Evolutionary conservation across 148 eudicot genomes (phyloP), one percentile per base, ranked within the genome.

Genomic region (Silene latifolia): DNA sequence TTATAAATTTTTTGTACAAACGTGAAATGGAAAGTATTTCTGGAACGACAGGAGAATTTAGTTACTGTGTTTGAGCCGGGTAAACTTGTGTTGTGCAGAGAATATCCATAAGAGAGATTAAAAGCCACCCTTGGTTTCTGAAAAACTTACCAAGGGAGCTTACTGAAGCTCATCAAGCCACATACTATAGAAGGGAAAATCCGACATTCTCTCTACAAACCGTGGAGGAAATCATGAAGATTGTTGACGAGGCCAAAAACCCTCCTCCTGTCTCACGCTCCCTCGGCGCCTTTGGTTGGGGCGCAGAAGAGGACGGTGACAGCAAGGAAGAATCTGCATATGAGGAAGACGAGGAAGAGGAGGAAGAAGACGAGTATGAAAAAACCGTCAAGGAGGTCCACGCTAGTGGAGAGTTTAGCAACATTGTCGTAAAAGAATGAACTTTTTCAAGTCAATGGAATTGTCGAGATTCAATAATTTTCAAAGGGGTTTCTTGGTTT

Each of bases 91-190:
- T 61, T 24, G 21, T 82, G 86, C 87, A 91, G 97, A 89, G 97
- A 67, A 83, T 91, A 46, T 80, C 85, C 61, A 80, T 91, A 73
- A 87, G 79, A 80, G 93, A 91, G 4, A 91, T 91, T 58, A 91
- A 89, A 72, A 72, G 60, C 72, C 93, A 91, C 63, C 93, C 93
- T 4, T 91, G 97, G 97, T 91, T 91, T 72, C 77, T 89, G 79
- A 91, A 89, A 83, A 91, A 91, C 79, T 80, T 91, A 76, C 97
- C 97, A 5, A 87, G 91, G 74, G 97, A 89, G 75, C 80, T 91
- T 44, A 91, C 89, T 0, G 93, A 89, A 73, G 71, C 79, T 71
- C 84, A 87, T 71, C 98, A 93, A 81, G 87, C 87, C 58, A 73
- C 76, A 15, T 93, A 89, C 79, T 90, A 89, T 69, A 82, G 90